Evolutionary conservation across 1,284 basidiomycete genomes (phyloP), one percentile per base, ranked within the genome.

Genomic region (Tausonia pullulans): DNA sequence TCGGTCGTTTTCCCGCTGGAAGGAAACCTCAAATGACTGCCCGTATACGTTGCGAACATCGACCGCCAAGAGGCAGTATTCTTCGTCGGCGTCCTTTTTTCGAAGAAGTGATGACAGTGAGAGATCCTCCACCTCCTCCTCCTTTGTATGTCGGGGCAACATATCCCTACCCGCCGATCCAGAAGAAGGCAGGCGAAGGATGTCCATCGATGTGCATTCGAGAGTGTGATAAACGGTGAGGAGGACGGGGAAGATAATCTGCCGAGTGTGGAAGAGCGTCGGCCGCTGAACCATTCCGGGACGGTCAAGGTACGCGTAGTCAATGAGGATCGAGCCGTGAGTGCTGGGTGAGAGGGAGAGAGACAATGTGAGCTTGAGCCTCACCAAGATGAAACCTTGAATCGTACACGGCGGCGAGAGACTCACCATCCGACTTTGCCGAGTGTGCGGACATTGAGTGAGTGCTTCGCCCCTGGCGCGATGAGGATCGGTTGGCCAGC

Each of bases 141-240:
- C 27, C 27, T 2, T 27, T 27, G 27, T 27, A 27, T 27, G 27
- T 27, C 27, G 27, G 1, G 27, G 27, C 27, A 27, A 27, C 27
- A 27, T 27, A 27, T 27, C 27, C 27, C 27, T 27, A 27, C 27
- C 27, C 27, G 27, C 27, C 27, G 27, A 27, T 27, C 27, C 27
- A 27, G 46, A 39, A 53, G 16, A 45, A 62, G 58, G 48, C 66
- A 74, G 54, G 55, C 85, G 83, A 45, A 88, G 77, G 64, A 95
- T 79, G 69, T 89, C 86, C 82, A 96, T 85, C 46, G 81, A 80
- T 67, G 86, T 82, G 71, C 87, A 90, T 72, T 93, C 89, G 51
- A 97, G 81, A 78, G 93, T 93, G 68, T 90, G 88, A 72, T 94
- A 94, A 2, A 98, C 93, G 0, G 90, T 94, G 65, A 96, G 86